A percentile compares a stretch with the other conserved stretches of the same genome.
These are phyloP conservation scores for Phytophthora agathidicida DNA, from an alignment of 352 stramenopile genomes.

Conservation along the genomic window DNA sequence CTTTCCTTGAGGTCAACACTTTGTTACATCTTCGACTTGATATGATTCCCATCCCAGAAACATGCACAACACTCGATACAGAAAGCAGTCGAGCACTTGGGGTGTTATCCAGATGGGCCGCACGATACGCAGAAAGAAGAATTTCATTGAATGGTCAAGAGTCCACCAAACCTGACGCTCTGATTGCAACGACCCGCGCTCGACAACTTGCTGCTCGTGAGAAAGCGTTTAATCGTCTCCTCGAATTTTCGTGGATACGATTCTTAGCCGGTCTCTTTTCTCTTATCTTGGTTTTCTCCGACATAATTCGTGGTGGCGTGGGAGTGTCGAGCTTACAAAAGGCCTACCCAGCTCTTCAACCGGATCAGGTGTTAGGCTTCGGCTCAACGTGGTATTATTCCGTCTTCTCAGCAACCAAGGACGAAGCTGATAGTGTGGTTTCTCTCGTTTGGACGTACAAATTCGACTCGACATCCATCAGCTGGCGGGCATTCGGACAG, in stretches of 20 bases:
- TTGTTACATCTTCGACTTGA: too few relatives aligned
- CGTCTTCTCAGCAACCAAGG: conserved; percentile 21
- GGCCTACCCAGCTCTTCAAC: conserved; percentile 32
- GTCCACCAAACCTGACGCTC: not conserved
- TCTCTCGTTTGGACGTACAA: conserved; percentile 44
- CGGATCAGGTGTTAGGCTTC: conserved; percentile 33
- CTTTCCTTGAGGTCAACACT: too few relatives aligned
- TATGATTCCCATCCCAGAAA: too few relatives aligned
- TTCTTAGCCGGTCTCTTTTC: conserved; percentile 23
- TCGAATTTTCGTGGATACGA: conserved; percentile 32
- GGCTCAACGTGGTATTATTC: conserved; percentile 41
- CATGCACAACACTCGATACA: too few relatives aligned
- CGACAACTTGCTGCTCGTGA: conserved; percentile 20
- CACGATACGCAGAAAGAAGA: too few relatives aligned
- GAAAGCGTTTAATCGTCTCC: conserved; percentile 16
- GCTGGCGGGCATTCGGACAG: conserved; percentile 32
- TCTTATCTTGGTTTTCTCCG: conserved; percentile 33
- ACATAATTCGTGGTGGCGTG: conserved; percentile 38
- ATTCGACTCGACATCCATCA: conserved; percentile 42
- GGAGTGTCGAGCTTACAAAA: conserved; percentile 6
- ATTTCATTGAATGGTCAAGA: too few relatives aligned
- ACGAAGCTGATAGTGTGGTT: not conserved
- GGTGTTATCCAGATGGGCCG: too few relatives aligned
- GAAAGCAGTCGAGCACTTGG: too few relatives aligned
- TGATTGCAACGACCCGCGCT: conserved; percentile 9